A percentile compares a stretch with the other conserved stretches of the same genome.
Conservation (phyloP, 768 basidiomycete species). For the Filobasidium wieringae region DNA sequence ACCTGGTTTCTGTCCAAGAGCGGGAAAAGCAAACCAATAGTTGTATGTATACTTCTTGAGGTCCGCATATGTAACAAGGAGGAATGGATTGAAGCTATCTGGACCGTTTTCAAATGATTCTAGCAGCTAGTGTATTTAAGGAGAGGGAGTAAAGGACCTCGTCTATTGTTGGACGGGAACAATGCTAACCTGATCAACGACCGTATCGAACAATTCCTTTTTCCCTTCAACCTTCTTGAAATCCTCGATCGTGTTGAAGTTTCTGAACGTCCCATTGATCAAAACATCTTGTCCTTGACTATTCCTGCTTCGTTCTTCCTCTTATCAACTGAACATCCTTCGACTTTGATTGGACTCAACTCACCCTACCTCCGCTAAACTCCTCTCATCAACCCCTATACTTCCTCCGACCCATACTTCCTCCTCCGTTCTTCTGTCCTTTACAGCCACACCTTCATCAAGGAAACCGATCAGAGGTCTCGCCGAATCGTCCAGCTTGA, state of each 20-base stretch:
- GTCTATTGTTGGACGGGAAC: too few species aligned
- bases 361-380: constrained; percentile 28
- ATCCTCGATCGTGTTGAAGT: constrained; percentile 94
- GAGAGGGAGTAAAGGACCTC: constrained; percentile 9
- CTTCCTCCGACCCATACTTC: constrained; percentile 54
- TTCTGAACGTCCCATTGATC: constrained; percentile 63
- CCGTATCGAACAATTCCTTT: constrained; percentile 63
- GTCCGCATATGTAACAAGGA: constrained; percentile 88
- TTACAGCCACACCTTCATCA: constrained; percentile 56
- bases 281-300: constrained; percentile 23
- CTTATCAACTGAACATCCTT: background rate
- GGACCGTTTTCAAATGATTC: constrained; percentile 19
- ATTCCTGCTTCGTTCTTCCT: background rate
- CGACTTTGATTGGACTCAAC: constrained; percentile 1
- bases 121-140: constrained; percentile 23
- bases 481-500: constrained; percentile 56
- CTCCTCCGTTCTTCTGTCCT: constrained; percentile 52
- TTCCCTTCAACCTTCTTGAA: constrained; percentile 76
- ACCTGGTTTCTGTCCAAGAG: constrained; percentile 73
- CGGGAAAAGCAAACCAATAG: constrained; percentile 97
- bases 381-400: constrained; percentile 29
- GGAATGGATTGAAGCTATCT: constrained; percentile 57
- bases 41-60: constrained; percentile 96
- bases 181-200: constrained; percentile 57
- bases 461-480: constrained; percentile 58